phyloP scores from a whole-genome alignment of 345 rosid genomes.

The Camelina laxa region DNA sequence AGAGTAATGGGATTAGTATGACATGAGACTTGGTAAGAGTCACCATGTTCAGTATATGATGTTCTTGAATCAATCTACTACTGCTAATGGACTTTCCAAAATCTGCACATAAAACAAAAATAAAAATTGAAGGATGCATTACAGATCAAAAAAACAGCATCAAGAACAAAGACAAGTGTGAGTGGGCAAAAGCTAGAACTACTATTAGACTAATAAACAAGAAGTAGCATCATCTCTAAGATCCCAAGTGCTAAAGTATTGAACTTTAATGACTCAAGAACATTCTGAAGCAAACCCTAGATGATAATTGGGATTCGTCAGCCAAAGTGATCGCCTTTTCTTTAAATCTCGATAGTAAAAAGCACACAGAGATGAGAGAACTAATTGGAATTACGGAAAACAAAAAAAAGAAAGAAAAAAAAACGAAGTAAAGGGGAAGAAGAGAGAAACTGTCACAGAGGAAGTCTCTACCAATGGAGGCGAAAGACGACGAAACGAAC shows the following conservation, averaged over 20 bases:
- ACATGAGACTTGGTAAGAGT: slow-evolving; percentile 14
- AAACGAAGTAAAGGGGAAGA: neutral
- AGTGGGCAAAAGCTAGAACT: neutral
- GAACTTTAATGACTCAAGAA: slow-evolving; percentile 1
- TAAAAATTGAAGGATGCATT: neutral
- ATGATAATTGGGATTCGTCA: neutral
- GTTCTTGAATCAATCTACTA: slow-evolving; percentile 21
- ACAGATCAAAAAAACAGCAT: slow-evolving; percentile 1
- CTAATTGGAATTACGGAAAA: neutral
- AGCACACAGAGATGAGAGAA: neutral
- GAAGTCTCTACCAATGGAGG: neutral
- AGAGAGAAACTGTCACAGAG: slow-evolving; percentile 4
- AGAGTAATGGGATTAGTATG: slow-evolving; percentile 17
- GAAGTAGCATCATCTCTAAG: neutral
- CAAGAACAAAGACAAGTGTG: neutral
- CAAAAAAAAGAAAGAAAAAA: neutral
- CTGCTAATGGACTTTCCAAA: slow-evolving; percentile 13
- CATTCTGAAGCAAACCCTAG: slow-evolving; percentile 18
- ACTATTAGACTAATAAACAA: neutral
- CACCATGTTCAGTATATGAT: neutral
- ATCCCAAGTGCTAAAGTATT: neutral
- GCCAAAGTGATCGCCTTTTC: neutral
- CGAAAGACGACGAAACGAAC: slow-evolving; percentile 7
- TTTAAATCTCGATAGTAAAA: neutral
- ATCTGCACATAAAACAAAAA: neutral